phyloP scores from a whole-genome alignment of 768 basidiomycete species.

The Amanita rubescens region DNA sequence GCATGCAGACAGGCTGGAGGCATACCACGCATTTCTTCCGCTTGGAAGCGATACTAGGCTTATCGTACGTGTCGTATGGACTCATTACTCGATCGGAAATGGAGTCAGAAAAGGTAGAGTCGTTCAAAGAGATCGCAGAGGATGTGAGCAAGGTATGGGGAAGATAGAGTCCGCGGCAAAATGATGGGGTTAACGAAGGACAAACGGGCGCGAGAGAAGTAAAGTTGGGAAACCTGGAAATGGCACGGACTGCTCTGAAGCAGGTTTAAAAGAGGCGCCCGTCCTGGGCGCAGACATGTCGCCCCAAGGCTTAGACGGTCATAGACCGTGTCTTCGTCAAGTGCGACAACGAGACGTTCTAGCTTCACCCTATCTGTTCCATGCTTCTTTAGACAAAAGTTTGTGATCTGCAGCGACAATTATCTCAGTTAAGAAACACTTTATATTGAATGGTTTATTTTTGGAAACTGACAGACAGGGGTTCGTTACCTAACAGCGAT shows the following conservation, averaged over 20 bases:
- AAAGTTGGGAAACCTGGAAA: background rate
- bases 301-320: background rate
- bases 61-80: background rate
- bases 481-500: constrained; percentile 31
- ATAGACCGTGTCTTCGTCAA: background rate
- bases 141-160: too few relatives aligned
- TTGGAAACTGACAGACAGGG: too few relatives aligned
- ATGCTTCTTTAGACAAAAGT: too few relatives aligned
- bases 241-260: background rate
- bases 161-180: too few relatives aligned
- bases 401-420: too few relatives aligned
- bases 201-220: too few relatives aligned
- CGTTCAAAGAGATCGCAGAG: background rate
- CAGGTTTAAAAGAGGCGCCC: background rate
- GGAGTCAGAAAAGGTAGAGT: background rate
- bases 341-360: too few relatives aligned
- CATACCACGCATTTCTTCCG: constrained; percentile 20
- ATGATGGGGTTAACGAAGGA: too few relatives aligned
- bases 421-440: too few relatives aligned
- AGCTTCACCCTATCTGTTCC: too few relatives aligned
- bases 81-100: background rate
- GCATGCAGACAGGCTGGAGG: background rate
- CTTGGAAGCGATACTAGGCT: constrained; percentile 5
- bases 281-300: background rate
- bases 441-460: too few relatives aligned